Evolutionary conservation across 305 asterid genomes (phyloP).

Genomic region (Euphrasia arctica): DNA sequence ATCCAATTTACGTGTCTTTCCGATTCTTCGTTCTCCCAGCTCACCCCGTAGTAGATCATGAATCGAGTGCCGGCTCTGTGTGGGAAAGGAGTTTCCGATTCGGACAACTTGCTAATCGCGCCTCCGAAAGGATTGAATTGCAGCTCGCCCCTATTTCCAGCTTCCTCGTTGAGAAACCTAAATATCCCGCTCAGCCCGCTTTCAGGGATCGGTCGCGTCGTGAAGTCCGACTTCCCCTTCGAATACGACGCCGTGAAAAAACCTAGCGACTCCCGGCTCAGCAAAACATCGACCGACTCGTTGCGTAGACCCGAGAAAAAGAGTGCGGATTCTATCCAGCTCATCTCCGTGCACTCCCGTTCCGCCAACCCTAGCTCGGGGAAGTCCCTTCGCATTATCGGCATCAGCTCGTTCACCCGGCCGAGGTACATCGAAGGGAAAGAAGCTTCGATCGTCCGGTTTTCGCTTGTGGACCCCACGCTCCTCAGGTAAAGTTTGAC

Average conservation of each 20-base stretch:
- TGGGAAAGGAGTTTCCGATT: conserved; percentile 12
- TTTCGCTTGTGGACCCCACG: conserved; percentile 15
- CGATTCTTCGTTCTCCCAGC: not conserved
- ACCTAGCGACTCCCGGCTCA: not conserved
- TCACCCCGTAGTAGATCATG: not conserved
- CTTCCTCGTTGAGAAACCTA: conserved; percentile 24
- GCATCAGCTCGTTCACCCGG: conserved; percentile 21
- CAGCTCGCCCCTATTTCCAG: not conserved
- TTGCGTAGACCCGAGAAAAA: conserved; percentile 12
- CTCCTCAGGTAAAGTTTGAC: conserved; percentile 20
- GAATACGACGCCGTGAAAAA: not conserved
- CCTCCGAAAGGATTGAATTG: conserved; percentile 5
- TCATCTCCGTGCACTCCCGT: conserved; percentile 25
- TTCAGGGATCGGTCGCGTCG: conserved; percentile 20
- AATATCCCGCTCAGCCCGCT: conserved; percentile 24
- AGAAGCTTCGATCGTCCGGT: conserved; percentile 19
- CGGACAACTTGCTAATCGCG: not conserved
- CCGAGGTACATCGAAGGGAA: conserved; percentile 33
- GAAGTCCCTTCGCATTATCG: conserved; percentile 29
- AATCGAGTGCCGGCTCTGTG: not conserved
- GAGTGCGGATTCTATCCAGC: conserved; percentile 25
- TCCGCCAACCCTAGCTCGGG: conserved; percentile 33
- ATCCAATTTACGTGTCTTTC: conserved; percentile 7
- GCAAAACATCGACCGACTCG: conserved; percentile 19
- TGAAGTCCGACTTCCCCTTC: conserved; percentile 32